Evolutionary conservation across 208 protist genomes (phyloP).

Genomic region (Novymonas esmeraldas): DNA sequence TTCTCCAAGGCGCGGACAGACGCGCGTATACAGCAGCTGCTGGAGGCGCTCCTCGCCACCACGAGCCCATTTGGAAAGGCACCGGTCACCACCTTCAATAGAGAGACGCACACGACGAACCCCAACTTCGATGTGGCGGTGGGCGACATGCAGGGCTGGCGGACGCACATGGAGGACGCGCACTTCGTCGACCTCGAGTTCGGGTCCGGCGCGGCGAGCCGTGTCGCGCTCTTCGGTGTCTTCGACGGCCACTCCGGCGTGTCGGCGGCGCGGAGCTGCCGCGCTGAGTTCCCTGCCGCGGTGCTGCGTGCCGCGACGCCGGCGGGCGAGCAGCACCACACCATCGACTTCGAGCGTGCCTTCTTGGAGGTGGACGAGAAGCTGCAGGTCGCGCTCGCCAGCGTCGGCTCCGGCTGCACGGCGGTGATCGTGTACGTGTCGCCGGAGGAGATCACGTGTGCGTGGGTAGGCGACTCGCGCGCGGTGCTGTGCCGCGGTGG

Average conservation of each 20-base stretch:
- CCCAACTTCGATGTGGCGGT: constrained; percentile 76
- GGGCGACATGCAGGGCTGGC: constrained; percentile 89
- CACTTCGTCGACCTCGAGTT: constrained; percentile 74
- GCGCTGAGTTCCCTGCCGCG: constrained; percentile 37
- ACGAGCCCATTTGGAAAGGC: constrained; percentile 60
- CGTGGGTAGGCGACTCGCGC: constrained; percentile 93
- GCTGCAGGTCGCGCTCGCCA: constrained; percentile 29
- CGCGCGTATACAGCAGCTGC: constrained; percentile 70
- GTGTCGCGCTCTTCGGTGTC: constrained; percentile 78
- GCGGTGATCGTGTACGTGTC: constrained; percentile 77
- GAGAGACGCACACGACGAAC: constrained; percentile 48
- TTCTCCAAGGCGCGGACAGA: constrained; percentile 61
- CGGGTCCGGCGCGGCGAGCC: constrained; percentile 32
- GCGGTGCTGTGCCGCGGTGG: constrained; percentile 85
- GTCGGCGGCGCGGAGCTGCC: constrained; percentile 45
- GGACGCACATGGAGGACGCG: constrained; percentile 89
- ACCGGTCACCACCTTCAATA: constrained; percentile 73
- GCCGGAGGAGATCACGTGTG: constrained; percentile 74
- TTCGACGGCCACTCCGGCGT: constrained; percentile 90
- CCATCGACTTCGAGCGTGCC: constrained; percentile 63
- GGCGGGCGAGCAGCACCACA: constrained; percentile 16
- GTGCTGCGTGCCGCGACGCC: constrained; percentile 34
- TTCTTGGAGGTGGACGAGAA: constrained; percentile 77
- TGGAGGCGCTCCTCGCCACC: constrained; percentile 56
- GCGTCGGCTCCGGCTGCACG: constrained; percentile 72